Evolutionary conservation across 352 stramenopile genomes (phyloP), one percentile per base, ranked within the genome.

Genomic region (Globisporangium polare): DNA sequence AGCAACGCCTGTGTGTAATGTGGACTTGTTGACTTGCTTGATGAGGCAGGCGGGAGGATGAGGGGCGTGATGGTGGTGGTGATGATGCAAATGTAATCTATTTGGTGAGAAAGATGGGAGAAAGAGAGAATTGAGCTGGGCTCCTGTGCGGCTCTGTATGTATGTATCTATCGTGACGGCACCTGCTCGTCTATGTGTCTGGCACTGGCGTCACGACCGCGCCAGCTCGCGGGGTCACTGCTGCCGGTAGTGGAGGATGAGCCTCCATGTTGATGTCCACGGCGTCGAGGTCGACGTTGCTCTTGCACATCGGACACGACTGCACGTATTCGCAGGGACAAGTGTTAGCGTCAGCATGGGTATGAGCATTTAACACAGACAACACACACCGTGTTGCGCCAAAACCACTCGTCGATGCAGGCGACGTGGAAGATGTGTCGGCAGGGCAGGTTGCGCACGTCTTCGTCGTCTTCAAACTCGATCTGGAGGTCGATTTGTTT

Each of bases 331-430:
- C 29, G 9, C 8, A 43, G n/a, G 9, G 18, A 27, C n/a, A 24
- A 33, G 22, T 8, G 39, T 53, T 35, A 46, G 29, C 15, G n/a
- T 12, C n/a, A n/a, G n/a, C n/a, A n/a, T n/a, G n/a, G n/a, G n/a
- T n/a, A n/a, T n/a, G n/a, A n/a, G n/a, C n/a, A n/a, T n/a, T n/a
- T n/a, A n/a, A n/a, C n/a, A n/a, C n/a, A n/a, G 17, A 8, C 15
- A 67, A 45, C 79, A 79, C 79, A 79, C 68, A 91, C 83, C 77
- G 91, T 96, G 62, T 91, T 90, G 52, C 85, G 76, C 52, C 79
- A 71, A 53, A 97, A 77, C 90, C 90, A 97, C 57, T 94, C 73
- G 60, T 92, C 86, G 53, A 97, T 89, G 67, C 90, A 97, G 3
- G 87, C 70, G 0, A 91, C 79, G 69, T 97, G 89, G 69, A 96